A percentile compares a stretch with the other conserved stretches of the same genome.
Conservation (phyloP, 805 yeast genomes). For the Yamadazyma insecticola region DNA sequence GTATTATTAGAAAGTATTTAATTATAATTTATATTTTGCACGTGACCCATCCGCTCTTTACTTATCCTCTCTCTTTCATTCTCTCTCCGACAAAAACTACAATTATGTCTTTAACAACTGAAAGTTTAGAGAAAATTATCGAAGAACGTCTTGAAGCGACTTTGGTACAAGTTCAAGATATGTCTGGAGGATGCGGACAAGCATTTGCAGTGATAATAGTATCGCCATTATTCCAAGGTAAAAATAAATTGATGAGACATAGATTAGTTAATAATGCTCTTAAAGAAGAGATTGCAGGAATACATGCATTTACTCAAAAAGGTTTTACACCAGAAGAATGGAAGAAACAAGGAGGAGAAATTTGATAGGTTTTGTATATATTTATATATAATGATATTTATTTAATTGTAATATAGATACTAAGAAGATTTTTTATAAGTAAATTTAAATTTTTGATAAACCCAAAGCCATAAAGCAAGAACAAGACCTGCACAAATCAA, state of each 20-base stretch:
- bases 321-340: constrained; percentile 87
- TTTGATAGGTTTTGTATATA: not conserved
- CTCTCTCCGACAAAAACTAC: not conserved
- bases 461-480: constrained; percentile 20
- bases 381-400: constrained; percentile 1
- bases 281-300: constrained; percentile 76
- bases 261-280: constrained; percentile 76
- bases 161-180: constrained; percentile 70
- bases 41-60: not conserved
- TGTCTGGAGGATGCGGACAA: constrained; percentile 95
- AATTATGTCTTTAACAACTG: constrained; percentile 34
- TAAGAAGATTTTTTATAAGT: constrained; percentile 6
- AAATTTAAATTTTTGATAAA: constrained; percentile 11
- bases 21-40: no score
- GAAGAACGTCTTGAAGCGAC: constrained; percentile 53
- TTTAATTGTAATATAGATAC: not conserved
- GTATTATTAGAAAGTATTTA: no score
- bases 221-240: constrained; percentile 62
- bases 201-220: constrained; percentile 94
- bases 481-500: constrained; percentile 20
- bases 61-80: not conserved
- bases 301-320: constrained; percentile 96
- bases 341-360: constrained; percentile 39
- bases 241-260: constrained; percentile 82
- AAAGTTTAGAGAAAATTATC: constrained; percentile 44